Evolutionary conservation across 2,329 filamentous ascomycete species (phyloP).

Genomic region (Ophiocordyceps robertsii): DNA sequence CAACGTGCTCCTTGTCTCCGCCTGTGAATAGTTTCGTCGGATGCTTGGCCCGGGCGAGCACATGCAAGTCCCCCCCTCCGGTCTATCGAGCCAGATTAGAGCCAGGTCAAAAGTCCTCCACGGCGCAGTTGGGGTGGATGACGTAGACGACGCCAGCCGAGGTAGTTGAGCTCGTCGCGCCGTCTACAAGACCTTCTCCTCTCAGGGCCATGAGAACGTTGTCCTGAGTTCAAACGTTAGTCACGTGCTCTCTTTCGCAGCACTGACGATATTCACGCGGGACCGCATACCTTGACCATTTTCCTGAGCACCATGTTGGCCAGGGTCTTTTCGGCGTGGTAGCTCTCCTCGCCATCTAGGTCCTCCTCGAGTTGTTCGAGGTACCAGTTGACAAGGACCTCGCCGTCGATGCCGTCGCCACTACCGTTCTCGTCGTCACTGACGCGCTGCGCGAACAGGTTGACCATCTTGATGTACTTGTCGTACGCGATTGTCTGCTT

Average conservation of each 20-base stretch:
- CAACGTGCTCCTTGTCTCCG: neutral
- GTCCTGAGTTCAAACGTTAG: conserved; percentile 46
- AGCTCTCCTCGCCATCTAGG: conserved; percentile 66
- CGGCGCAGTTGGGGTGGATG: conserved; percentile 83
- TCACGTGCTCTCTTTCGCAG: conserved; percentile 11
- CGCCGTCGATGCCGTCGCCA: conserved; percentile 74
- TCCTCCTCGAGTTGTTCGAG: conserved; percentile 82
- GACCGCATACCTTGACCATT: conserved; percentile 72
- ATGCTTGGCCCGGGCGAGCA: neutral
- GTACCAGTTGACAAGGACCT: conserved; percentile 78
- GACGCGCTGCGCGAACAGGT: conserved; percentile 69
- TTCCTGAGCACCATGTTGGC: conserved; percentile 80
- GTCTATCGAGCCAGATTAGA: neutral
- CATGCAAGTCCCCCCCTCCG: neutral
- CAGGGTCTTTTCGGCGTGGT: conserved; percentile 60
- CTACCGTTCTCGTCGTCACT: conserved; percentile 65
- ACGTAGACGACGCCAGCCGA: conserved; percentile 55
- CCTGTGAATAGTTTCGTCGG: neutral
- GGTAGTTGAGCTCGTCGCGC: conserved; percentile 28
- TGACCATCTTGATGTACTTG: conserved; percentile 85
- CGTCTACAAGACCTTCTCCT: conserved; percentile 41
- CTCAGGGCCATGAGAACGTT: conserved; percentile 77
- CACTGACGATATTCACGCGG: neutral
- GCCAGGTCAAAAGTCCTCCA: conserved; percentile 44
- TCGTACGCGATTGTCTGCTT: conserved; percentile 92